These are phyloP conservation scores for Cyberlindnera mycetangii DNA, from an alignment of 805 yeast species.

Conservation along the genomic window DNA sequence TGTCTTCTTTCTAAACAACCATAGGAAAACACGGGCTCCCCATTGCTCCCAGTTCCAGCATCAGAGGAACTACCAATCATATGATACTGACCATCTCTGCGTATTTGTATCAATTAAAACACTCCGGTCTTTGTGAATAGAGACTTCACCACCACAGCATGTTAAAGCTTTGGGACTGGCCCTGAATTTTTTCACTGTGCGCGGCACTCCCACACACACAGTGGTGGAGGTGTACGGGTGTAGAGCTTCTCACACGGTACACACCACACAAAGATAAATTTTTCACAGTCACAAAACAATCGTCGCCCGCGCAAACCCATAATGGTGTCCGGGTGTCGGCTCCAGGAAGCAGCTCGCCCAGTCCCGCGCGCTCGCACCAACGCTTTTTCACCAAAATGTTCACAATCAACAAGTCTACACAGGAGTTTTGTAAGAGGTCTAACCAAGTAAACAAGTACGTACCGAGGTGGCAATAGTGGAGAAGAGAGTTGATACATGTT, in stretches of 20 bases:
- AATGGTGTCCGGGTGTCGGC: neutral
- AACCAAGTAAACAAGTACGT: conserved; percentile 25
- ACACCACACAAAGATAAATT: conserved; percentile 3
- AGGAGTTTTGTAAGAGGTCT: conserved; percentile 3
- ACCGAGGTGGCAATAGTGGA: conserved; percentile 3
- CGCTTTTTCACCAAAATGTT: conserved; percentile 21
- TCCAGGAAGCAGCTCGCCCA: neutral
- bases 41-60: neutral
- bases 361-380: neutral
- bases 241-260: conserved; percentile 7
- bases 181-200: conserved; percentile 6
- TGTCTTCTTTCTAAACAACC: neutral
- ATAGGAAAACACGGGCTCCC: neutral
- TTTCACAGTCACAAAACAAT: conserved; percentile 18
- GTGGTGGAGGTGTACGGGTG: conserved; percentile 13
- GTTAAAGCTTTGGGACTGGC: neutral
- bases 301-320: neutral
- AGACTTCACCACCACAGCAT: too few species aligned
- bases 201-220: neutral
- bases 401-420: too few species aligned
- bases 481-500: neutral
- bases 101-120: conserved; percentile 53
- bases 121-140: conserved; percentile 99
- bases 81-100: conserved; percentile 96
- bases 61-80: neutral